Evolutionary conservation across 257 asterid genomes (phyloP).

Genomic region (Nicotiana noctiflora): DNA sequence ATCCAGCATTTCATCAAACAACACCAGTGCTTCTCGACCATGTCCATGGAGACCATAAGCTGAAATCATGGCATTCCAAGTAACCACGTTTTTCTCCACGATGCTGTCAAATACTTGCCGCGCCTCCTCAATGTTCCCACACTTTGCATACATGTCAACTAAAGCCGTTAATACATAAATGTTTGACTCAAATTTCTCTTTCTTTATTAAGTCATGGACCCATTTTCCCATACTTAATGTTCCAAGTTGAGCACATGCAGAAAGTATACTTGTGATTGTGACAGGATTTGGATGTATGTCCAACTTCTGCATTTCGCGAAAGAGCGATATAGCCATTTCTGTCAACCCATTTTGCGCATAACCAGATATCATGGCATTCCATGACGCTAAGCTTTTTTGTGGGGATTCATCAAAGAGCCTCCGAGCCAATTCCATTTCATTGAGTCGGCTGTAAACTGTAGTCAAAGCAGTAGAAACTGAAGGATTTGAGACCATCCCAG

Average conservation of each 20-base stretch:
- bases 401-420: slow-evolving; percentile 60
- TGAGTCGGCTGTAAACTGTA: slow-evolving; percentile 62
- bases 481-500: slow-evolving; percentile 33
- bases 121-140: slow-evolving; percentile 74
- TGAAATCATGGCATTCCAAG: slow-evolving; percentile 86
- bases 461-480: slow-evolving; percentile 75
- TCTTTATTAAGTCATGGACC: slow-evolving; percentile 60
- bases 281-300: slow-evolving; percentile 74
- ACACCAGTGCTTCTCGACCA: slow-evolving; percentile 54
- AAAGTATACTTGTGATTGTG: slow-evolving; percentile 70
- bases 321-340: slow-evolving; percentile 62
- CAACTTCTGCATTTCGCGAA: slow-evolving; percentile 70
- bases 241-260: slow-evolving; percentile 92
- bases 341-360: slow-evolving; percentile 80
- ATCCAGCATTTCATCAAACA: slow-evolving; percentile 48
- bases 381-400: slow-evolving; percentile 60
- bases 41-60: slow-evolving; percentile 86
- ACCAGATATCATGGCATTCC: slow-evolving; percentile 96
- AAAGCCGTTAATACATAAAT: slow-evolving; percentile 65
- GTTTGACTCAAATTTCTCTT: slow-evolving; percentile 49
- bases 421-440: slow-evolving; percentile 57
- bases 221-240: slow-evolving; percentile 74
- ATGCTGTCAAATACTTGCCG: slow-evolving; percentile 43
- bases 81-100: slow-evolving; percentile 64
- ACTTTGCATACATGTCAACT: slow-evolving; percentile 84